Evolutionary conservation across 176 grass and related monocot species (phyloP), one percentile per base, ranked within the genome.

Genomic region (Zoysia japonica): DNA sequence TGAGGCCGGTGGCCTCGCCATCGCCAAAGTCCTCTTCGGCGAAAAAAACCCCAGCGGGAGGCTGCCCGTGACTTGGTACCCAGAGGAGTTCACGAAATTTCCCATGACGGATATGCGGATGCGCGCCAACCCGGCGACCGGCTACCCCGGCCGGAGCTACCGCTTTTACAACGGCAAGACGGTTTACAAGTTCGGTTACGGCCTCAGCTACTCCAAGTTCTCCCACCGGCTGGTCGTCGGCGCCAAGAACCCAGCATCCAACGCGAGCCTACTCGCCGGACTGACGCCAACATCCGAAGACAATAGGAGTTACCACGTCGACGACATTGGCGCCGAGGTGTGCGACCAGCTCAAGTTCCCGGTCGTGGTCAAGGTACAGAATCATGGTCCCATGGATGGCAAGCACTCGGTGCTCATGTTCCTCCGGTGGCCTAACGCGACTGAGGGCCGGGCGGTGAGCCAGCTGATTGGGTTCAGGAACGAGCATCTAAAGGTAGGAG

Each of bases 71-170:
- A 97, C 90, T 1, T 97, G 91, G 93, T 97, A 97, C 72, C 84
- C 93, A 15, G 74, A 93, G 10, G 84, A 84, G 50, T 97, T 89
- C 61, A 89, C 91, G 1, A 59, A 67, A n/a, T 53, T 97, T 9
- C 74, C 86, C 63, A 97, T 97, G 94, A 97, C 91, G 1, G 81
- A 87, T 78, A 93, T 91, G 94, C 68, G 89, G 38, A 93, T 97
- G 91, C 81, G 94, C 8, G 61, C 88, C 3, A 77, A 91, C 62
- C n/a, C 78, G 2, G 67, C 74, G 13, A 83, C 71, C 6, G 84
- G 84, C 0, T 97, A 93, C 77, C 91, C 91, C 4, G 91, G 94
- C 16, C 82, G 91, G 68, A 93, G 84, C 40, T 97, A 97, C 82
- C 84, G 89, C 5, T 97, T 97, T 81, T 93, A 91, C 91, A 43